Base-by-base conservation (phyloP, 2,329 filamentous ascomycete species). In the Akanthomyces lecanii region DNA sequence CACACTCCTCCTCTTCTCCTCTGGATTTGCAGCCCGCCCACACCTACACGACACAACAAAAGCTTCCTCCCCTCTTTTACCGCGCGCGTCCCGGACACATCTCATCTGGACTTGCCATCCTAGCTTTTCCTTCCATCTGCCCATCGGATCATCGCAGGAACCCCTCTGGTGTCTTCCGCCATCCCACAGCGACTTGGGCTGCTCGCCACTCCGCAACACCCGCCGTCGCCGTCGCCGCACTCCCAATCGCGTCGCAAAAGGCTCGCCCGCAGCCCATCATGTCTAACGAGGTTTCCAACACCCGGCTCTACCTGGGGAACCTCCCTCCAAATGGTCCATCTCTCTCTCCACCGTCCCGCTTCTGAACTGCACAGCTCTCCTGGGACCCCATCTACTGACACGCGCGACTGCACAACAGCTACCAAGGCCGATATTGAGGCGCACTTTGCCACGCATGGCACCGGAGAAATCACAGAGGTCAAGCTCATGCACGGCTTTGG, bases 401-500 rank as follows among this genome's bases (percentile, higher is more conserved):
- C 80, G 73, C 68, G 72, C 47, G 45, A 28, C 73, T 75, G 72
- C 51, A 75, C 73, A 76, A 76, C 81, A 96, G 93, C 91, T 81
- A 97, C 93, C 79, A 98, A 98, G 83, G 88, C 91, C 78, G 94
- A 99, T 77, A 90, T 99, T 76, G 93, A 98, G 81, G 87, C 88
- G 72, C 94, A 98, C 79, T 99, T 99, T 81, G 89, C 89, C 76
- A 92, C 88, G 73, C 92, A 97, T 87, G 95, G 94, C 75, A 94
- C 92, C 71, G 95, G 95, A 77, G 92, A 97, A 77, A 98, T 99
- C 76, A 95, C 90, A 70, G 95, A 99, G 82, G 94, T 99, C 81
- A 99, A 99, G 83, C 87, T 99, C 67, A 99, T 99, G 95, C 98
- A 97, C 76, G 95, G 95, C 73, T 99, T 99, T 75, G 95, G 95